phyloP scores from a whole-genome alignment of 2,329 filamentous ascomycete species.

The Didymella arachidicola region DNA sequence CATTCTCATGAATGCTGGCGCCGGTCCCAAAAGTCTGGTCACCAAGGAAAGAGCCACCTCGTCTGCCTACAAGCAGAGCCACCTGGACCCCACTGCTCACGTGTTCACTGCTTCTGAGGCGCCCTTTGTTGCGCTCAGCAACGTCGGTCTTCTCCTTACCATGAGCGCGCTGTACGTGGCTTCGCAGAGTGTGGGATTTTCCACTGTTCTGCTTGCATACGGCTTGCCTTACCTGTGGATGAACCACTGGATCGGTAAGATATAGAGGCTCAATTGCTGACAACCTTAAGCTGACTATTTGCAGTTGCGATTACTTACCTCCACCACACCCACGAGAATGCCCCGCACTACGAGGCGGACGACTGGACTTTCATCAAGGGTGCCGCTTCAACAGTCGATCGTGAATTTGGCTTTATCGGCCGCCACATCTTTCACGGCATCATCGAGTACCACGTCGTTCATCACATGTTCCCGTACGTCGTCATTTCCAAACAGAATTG shows the following conservation, averaged over 20 bases:
- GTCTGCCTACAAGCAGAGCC: slow-evolving; percentile 31
- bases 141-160: slow-evolving; percentile 28
- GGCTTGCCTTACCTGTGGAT: slow-evolving; percentile 72
- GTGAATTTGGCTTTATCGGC: slow-evolving; percentile 70
- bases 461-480: slow-evolving; percentile 64
- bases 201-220: slow-evolving; percentile 67
- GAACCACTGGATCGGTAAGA: slow-evolving; percentile 68
- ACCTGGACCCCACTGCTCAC: slow-evolving; percentile 29
- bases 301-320: slow-evolving; percentile 76
- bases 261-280: not conserved
- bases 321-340: slow-evolving; percentile 69
- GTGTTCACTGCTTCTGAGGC: slow-evolving; percentile 30
- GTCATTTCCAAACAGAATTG: not conserved
- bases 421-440: slow-evolving; percentile 72
- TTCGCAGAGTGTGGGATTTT: slow-evolving; percentile 62
- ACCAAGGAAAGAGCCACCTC: slow-evolving; percentile 16
- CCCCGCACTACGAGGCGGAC: slow-evolving; percentile 66
- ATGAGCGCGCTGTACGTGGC: slow-evolving; percentile 60
- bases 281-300: slow-evolving; percentile 3
- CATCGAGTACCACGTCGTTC: slow-evolving; percentile 69
- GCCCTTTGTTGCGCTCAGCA: slow-evolving; percentile 30
- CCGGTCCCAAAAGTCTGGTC: slow-evolving; percentile 30
- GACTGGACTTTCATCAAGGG: slow-evolving; percentile 70
- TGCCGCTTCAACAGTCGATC: slow-evolving; percentile 69
- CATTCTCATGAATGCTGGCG: slow-evolving; percentile 63